These are phyloP conservation scores for Phytophthora capsici DNA, from an alignment of 352 stramenopile species.

Conservation along the genomic window DNA sequence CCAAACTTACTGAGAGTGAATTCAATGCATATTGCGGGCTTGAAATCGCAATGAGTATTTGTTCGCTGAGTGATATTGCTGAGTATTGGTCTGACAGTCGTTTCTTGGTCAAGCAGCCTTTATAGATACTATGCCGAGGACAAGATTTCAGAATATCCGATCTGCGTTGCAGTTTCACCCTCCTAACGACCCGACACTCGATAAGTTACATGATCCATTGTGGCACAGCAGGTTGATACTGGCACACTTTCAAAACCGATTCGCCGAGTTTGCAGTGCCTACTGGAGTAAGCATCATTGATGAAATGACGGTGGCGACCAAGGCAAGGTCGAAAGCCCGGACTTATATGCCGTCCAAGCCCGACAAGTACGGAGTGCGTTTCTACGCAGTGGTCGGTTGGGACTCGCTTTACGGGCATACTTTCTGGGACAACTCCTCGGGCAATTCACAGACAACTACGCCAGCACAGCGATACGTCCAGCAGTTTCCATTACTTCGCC, in stretches of 20 bases:
- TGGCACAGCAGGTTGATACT: slow-evolving; percentile 5
- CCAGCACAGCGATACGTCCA: slow-evolving; percentile 1
- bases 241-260: background rate
- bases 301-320: slow-evolving; percentile 6
- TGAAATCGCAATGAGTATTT: no score
- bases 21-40: no score
- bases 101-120: slow-evolving; percentile 1
- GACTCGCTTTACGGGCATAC: background rate
- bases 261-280: slow-evolving; percentile 1
- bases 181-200: background rate
- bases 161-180: background rate
- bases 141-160: slow-evolving; percentile 3
- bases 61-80: no score
- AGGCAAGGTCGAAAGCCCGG: slow-evolving; percentile 1
- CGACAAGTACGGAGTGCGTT: slow-evolving; percentile 2
- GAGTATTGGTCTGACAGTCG: no score
- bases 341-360: slow-evolving; percentile 3
- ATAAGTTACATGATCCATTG: background rate
- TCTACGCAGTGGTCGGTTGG: slow-evolving; percentile 9
- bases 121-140: background rate
- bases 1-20: no score
- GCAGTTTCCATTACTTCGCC: background rate
- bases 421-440: slow-evolving; percentile 13
- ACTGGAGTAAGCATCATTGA: background rate
- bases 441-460: background rate